phyloP scores from a whole-genome alignment of 805 yeast species.

The Candida saitoana region DNA sequence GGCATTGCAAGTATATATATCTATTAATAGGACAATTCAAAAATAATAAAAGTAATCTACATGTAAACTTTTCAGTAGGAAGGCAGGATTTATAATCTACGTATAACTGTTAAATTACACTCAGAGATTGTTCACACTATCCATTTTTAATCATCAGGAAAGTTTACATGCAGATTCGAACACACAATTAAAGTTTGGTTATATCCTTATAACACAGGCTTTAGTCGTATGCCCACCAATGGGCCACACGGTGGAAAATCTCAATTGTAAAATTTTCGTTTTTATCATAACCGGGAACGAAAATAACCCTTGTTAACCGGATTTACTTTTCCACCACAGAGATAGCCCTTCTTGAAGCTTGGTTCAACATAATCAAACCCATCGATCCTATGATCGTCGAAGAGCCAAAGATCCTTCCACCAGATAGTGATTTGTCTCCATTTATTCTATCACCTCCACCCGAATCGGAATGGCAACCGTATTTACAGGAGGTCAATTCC shows the following conservation, averaged over 20 bases:
- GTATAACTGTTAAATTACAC: slow-evolving; percentile 35
- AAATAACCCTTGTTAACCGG: neutral
- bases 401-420: too few species aligned
- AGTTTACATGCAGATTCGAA: slow-evolving; percentile 18
- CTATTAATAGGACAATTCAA: slow-evolving; percentile 23
- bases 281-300: neutral
- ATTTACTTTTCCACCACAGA: too few species aligned
- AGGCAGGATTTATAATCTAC: slow-evolving; percentile 48
- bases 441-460: too few species aligned
- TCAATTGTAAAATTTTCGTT: neutral
- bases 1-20: neutral
- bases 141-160: slow-evolving; percentile 42
- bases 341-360: too few species aligned
- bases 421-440: too few species aligned
- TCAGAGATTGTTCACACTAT: slow-evolving; percentile 49
- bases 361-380: too few species aligned
- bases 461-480: too few species aligned
- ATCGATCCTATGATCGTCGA: too few species aligned
- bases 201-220: slow-evolving; percentile 2
- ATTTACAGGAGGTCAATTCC: too few species aligned
- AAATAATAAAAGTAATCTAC: slow-evolving; percentile 6
- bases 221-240: neutral
- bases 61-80: slow-evolving; percentile 37
- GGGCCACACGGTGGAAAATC: slow-evolving; percentile 1
- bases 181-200: slow-evolving; percentile 8